Percentiles rank a stretch among this genome's conserved stretches.
Conservation (phyloP, 352 stramenopile genomes). For the Pythium periplocum region DNA sequence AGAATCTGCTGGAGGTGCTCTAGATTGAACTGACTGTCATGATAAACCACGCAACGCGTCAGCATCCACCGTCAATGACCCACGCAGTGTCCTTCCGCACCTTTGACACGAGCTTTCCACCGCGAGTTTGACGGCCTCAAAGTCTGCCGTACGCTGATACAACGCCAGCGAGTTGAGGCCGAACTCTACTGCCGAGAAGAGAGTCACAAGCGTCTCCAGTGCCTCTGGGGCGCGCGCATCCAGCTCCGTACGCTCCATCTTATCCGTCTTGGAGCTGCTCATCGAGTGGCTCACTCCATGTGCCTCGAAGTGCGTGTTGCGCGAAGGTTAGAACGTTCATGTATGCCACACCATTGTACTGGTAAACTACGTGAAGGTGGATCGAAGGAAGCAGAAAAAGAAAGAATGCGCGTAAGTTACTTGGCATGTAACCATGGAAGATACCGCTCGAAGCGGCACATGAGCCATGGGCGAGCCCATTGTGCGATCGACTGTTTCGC, state of each 20-base stretch:
- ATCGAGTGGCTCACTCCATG: no score
- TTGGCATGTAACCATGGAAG: no score
- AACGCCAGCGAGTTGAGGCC: conserved; percentile 56
- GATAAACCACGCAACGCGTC: not conserved
- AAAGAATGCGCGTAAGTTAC: no score
- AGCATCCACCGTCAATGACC: not conserved
- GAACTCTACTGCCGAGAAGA: conserved; percentile 74
- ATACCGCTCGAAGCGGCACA: no score
- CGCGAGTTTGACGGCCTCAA: conserved; percentile 50
- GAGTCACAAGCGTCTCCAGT: conserved; percentile 37
- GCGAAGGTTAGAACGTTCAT: no score
- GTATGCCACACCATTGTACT: no score
- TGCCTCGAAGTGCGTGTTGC: no score
- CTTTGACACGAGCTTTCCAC: conserved; percentile 67
- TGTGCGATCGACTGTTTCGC: no score
- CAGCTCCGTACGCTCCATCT: conserved; percentile 7
- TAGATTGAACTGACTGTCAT: conserved; percentile 32
- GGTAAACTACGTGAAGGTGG: no score
- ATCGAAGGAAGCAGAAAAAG: no score
- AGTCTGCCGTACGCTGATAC: conserved; percentile 67
- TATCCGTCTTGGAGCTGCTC: not conserved
- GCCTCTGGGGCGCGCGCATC: conserved; percentile 34
- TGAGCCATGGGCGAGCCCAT: no score
- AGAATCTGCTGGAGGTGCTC: conserved; percentile 57
- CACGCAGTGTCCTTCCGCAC: conserved; percentile 11